Evolutionary conservation across 169 alveolate species (phyloP), one percentile per base, ranked within the genome.

Genomic region (Eimeria sp.): DNA sequence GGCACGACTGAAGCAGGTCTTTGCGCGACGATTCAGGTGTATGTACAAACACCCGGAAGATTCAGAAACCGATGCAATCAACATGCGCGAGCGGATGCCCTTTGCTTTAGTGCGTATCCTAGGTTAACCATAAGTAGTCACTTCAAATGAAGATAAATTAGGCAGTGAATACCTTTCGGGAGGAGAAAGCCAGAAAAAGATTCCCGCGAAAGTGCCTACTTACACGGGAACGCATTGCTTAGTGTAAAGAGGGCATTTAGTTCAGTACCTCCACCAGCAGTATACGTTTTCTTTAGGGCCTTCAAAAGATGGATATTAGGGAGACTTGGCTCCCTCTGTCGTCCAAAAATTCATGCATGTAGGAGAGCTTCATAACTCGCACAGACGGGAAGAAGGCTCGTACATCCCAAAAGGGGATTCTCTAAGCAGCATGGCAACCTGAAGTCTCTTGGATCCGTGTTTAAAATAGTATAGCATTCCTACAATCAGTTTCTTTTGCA

Each of bases 41-140:
- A 87, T 66, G 94, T 87, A 87, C 94, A 37, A 87, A 62, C 94
- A 87, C 94, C 83, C 76, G 91, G 37, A 46, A 37, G 25, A 56
- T 77, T 49, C 43, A 11, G 30, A 52, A 27, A 40, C 88, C 49
- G 68, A 25, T n/a, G 33, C 56, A 40, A 37, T 20, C 54, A 74
- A 0, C 54, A 13, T 40, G 8, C n/a, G 13, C 54, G 30, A 13
- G 56, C 83, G 83, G 56, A 3, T 3, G 33, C 23, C 54, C 83
- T 74, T 37, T 37, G 83, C 4, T 40, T 40, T 74, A 18, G 8
- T 74, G 58, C 10, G 33, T 40, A 40, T 4, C 40, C 56, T 40
- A 74, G 14, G 23, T 40, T 4, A 40, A 37, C 1, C 9, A 33
- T 68, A 68, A 33, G 49, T 2, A 33, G 8, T 25, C 14, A 33